Evolutionary conservation across 345 rosid species (phyloP), one percentile per base, ranked within the genome.

Genomic region (Firmiana major): DNA sequence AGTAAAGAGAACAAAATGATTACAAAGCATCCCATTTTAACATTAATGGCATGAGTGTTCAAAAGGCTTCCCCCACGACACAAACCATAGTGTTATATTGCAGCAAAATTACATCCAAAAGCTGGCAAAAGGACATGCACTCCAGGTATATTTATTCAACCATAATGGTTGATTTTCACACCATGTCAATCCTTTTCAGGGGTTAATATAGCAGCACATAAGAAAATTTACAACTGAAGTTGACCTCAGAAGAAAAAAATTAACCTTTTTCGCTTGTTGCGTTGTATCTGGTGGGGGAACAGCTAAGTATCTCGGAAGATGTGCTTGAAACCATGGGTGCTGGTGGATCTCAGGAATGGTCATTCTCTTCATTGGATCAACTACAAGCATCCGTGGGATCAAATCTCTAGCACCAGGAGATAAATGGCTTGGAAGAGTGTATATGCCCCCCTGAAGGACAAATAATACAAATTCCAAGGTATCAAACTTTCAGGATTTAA

Each of bases 401-500:
- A 96, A 82, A 83, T 94, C 97, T 86, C 94, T 90, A 65, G 99
- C 95, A 19, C 94, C 94, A n/a, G 86, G 81, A 51, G 99, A 89
- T 79, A 96, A 84, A 83, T 93, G 97, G 80, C 97, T 94, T 46
- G 99, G 98, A 82, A 96, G 95, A 78, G 98, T 94, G 79, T 96
- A 96, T 79, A 91, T 88, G 76, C 98, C 99, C 75, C 84, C 88
- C 99, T 97, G 80, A 43, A 75, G 76, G 38, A 76, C 6, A 72
- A 81, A 34, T 9, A 31, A 48, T 19, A 58, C 5, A 22, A 75
- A 63, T 63, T 36, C 42, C 60, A 62, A 75, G 17, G 53, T 1
- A 73, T 22, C 45, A 53, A 21, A 19, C 45, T 51, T 28, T 53
- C 45, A 71, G 63, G 62, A 71, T 34, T 51, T 17, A 70, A 71